phyloP scores from a whole-genome alignment of 1,284 basidiomycete species.

The Marasmius oreades region DNA sequence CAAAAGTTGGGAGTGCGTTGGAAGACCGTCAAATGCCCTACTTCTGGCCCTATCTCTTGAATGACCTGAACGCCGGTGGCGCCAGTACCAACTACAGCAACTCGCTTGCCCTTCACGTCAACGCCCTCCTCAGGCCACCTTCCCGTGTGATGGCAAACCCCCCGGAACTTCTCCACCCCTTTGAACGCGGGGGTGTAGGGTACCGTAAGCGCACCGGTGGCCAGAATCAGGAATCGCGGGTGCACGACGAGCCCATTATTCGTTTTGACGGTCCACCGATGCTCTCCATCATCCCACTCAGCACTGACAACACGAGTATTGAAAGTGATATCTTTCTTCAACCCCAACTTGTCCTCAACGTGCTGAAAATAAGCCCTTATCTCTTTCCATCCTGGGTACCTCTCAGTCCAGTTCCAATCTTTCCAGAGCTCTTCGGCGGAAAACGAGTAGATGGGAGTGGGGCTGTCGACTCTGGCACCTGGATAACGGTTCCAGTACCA shows the following conservation, averaged over 20 bases:
- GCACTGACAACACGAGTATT: too few relatives aligned
- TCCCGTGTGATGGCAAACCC: constrained; percentile 19
- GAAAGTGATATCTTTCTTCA: too few relatives aligned
- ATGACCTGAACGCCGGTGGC: too few relatives aligned
- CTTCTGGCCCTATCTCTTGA: constrained; percentile 18
- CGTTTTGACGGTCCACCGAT: constrained; percentile 20
- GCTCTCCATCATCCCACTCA: constrained; percentile 16
- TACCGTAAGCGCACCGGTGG: constrained; percentile 20
- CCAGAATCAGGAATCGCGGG: constrained; percentile 19
- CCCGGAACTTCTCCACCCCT: constrained; percentile 21
- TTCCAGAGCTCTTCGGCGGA: constrained; percentile 20
- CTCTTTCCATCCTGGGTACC: too few relatives aligned
- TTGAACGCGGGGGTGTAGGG: constrained; percentile 17
- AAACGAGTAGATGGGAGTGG: constrained; percentile 21
- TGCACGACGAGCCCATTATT: constrained; percentile 14
- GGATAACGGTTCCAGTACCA: constrained; percentile 1
- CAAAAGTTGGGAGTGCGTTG: constrained; percentile 23
- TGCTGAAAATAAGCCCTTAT: too few relatives aligned
- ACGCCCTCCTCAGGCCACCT: constrained; percentile 20
- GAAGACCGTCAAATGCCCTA: constrained; percentile 22
- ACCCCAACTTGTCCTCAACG: too few relatives aligned
- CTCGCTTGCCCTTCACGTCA: constrained; percentile 17
- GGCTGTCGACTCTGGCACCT: background rate
- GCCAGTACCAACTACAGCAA: constrained; percentile 23
- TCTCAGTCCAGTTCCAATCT: too few relatives aligned